These are phyloP conservation scores for Pseudevernia furfuracea DNA, from an alignment of 495 filamentous ascomycete species.

Conservation along the genomic window DNA sequence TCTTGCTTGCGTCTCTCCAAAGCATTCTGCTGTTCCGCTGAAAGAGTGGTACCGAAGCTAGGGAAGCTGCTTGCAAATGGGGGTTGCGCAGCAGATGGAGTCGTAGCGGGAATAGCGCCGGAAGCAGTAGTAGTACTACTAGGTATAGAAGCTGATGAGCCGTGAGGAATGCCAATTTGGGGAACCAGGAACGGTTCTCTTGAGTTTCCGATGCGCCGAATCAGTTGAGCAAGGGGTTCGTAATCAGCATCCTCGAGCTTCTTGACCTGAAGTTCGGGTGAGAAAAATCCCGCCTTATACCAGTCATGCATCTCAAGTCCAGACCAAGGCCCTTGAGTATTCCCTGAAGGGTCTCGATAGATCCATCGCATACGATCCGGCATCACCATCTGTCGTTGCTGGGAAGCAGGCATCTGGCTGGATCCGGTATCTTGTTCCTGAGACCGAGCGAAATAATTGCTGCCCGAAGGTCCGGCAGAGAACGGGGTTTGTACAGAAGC, in stretches of 20 bases:
- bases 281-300: conserved; percentile 98
- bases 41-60: conserved; percentile 94
- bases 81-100: conserved; percentile 63
- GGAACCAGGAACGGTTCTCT: conserved; percentile 95
- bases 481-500: conserved; percentile 21
- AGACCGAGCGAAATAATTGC: conserved; percentile 20
- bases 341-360: conserved; percentile 88
- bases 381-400: conserved; percentile 95
- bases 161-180: conserved; percentile 89
- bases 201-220: conserved; percentile 93
- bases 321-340: conserved; percentile 87
- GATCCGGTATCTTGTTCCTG: conserved; percentile 32
- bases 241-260: conserved; percentile 89
- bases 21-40: conserved; percentile 95
- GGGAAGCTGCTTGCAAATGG: conserved; percentile 95
- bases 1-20: conserved; percentile 94
- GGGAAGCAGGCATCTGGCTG: conserved; percentile 56
- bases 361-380: conserved; percentile 98
- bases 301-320: conserved; percentile 99
- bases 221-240: conserved; percentile 91
- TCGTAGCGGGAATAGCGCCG: conserved; percentile 35
- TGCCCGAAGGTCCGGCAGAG: conserved; percentile 19
- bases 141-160: conserved; percentile 50
- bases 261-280: conserved; percentile 85
- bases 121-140: conserved; percentile 35